phyloP scores from a whole-genome alignment of 73 alveolate species.

The Paramecium biaurelia region DNA sequence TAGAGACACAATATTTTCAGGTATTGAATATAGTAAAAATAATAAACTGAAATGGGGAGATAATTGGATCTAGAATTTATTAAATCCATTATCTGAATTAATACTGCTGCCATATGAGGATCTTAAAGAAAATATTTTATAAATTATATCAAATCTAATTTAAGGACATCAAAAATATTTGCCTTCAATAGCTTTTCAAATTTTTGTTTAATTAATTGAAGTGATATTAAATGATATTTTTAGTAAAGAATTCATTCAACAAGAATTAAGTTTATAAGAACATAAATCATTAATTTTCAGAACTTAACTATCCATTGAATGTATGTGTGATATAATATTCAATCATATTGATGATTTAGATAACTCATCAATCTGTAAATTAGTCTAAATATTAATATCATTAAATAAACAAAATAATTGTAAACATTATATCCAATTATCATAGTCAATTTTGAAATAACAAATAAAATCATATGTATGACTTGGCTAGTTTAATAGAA shows the following conservation, averaged over 20 bases:
- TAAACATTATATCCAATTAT: background rate
- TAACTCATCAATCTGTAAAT: background rate
- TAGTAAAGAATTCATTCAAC: background rate
- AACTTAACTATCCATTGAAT: background rate
- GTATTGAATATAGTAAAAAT: background rate
- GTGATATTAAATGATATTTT: background rate
- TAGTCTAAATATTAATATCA: background rate
- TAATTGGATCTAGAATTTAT: background rate
- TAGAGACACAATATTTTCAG: background rate
- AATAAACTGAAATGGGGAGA: background rate
- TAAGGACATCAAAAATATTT: background rate
- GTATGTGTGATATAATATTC: background rate
- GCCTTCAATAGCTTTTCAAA: background rate
- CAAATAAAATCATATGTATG: conserved; percentile 15
- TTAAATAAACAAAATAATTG: background rate
- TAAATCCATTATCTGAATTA: conserved; percentile 9
- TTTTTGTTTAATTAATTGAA: background rate
- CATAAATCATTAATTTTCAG: background rate
- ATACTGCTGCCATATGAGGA: conserved; percentile 8
- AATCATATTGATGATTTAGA: background rate
- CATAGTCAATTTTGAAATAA: background rate
- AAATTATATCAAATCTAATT: background rate
- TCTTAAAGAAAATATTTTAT: background rate
- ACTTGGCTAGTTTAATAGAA: conserved; percentile 31
- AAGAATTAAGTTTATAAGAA: background rate